Evolutionary conservation across 331 rosid species (phyloP), one percentile per base, ranked within the genome.

Genomic region (Telfairia occidentalis): DNA sequence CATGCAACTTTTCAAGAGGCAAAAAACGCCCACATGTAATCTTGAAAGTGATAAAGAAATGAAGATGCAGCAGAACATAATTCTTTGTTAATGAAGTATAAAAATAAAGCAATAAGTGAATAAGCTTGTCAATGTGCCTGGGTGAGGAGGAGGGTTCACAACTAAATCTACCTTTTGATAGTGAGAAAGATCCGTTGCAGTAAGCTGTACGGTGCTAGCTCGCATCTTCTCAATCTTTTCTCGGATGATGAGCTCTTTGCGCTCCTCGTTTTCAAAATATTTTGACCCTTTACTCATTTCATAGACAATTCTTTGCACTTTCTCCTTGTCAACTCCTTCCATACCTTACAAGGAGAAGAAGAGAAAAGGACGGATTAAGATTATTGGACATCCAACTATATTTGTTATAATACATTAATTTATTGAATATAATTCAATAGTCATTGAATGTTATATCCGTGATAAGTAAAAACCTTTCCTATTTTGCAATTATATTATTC

Each of bases 221-320:
- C 83, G 84, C 78, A 94, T 76, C 78, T 82, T 90, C 37, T 94
- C 86, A 19, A 94, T 77, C 89, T 89, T 94, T 54, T 86, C 89
- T 65, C 43, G 80, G 4, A 88, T 91, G 73, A 81, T 85, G 69
- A 86, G 87, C 81, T 91, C 96, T 74, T 89, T 94, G 21, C 97
- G 89, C 55, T 89, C 96, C 86, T 94, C 97, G 24, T 88, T 89
- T 86, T 88, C 84, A 24, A 91, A 91, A 82, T 85, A 94, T 85
- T 89, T 89, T 4, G 98, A 94, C 42, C 98, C 98, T 89, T 87
- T 91, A 77, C 98, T 94, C 98, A 94, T 89, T 73, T 91, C 96
- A 63, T 94, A 94, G 19, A 91, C 97, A 21, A 87, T 11, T 82
- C 87, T 87, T 77, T 94, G 96, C 1, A 94, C 97, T 85, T 84